Evolutionary conservation across 1,284 basidiomycete genomes (phyloP).

Genomic region (Papiliotrema laurentii): DNA sequence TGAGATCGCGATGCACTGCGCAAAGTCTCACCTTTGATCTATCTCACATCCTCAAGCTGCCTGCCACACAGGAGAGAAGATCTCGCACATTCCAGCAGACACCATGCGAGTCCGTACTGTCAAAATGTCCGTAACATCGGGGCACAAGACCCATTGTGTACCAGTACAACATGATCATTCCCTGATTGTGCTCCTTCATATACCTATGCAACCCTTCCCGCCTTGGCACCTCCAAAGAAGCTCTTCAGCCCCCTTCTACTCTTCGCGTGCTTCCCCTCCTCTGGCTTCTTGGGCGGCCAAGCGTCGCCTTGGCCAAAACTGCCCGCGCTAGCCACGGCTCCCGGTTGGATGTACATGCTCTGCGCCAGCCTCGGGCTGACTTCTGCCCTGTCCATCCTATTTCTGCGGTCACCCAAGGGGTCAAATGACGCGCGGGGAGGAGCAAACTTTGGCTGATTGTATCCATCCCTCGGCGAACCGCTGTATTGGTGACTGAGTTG

Average conservation of each 20-base stretch:
- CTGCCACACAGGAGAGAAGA: too few species aligned
- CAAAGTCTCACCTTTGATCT: too few species aligned
- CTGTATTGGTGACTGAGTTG: too few species aligned
- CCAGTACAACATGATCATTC: too few species aligned
- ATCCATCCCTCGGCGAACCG: background rate
- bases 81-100: too few species aligned
- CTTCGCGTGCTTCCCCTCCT: conserved; percentile 11
- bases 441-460: background rate
- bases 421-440: conserved; percentile 14
- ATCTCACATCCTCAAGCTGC: too few species aligned
- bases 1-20: too few species aligned
- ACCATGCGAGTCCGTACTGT: too few species aligned
- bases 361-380: conserved; percentile 14
- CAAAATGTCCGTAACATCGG: too few species aligned
- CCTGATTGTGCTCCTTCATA: too few species aligned
- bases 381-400: conserved; percentile 2
- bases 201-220: background rate
- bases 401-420: conserved; percentile 5
- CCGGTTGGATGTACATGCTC: conserved; percentile 30
- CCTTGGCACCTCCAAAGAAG: conserved; percentile 18
- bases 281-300: conserved; percentile 1
- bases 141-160: too few species aligned
- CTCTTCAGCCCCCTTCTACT: conserved; percentile 26
- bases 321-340: conserved; percentile 15
- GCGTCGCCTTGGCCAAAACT: conserved; percentile 13